Conservation (phyloP, 1,284 basidiomycete species). For the Inonotus obliquus region DNA sequence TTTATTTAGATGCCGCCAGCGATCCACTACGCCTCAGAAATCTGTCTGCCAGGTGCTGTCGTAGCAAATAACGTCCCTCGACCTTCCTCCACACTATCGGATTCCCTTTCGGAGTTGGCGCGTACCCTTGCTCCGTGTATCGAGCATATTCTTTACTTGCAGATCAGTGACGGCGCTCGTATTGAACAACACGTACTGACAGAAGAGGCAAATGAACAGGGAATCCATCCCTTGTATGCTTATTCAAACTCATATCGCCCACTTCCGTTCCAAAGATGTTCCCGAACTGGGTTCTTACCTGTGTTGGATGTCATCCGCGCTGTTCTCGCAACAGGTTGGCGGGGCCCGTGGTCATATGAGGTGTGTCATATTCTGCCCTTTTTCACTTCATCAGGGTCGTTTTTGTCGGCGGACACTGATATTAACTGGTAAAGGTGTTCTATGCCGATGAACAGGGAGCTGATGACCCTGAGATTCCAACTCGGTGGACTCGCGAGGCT, state of each 20-base stretch:
- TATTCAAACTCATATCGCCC: slow-evolving; percentile 30
- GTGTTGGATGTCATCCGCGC: slow-evolving; percentile 29
- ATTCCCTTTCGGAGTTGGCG: slow-evolving; percentile 22
- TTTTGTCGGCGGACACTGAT: neutral
- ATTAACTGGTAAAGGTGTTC: slow-evolving; percentile 23
- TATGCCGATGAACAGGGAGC: slow-evolving; percentile 26
- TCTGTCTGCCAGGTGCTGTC: slow-evolving; percentile 16
- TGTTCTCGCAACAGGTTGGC: slow-evolving; percentile 28
- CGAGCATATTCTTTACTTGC: slow-evolving; percentile 30
- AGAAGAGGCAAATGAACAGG: slow-evolving; percentile 24
- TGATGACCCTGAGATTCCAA: slow-evolving; percentile 24
- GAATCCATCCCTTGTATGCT: slow-evolving; percentile 27
- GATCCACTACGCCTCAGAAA: slow-evolving; percentile 22
- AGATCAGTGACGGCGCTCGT: slow-evolving; percentile 29
- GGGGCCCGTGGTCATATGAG: slow-evolving; percentile 31
- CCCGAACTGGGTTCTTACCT: slow-evolving; percentile 26
- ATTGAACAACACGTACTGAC: slow-evolving; percentile 20
- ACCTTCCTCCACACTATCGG: slow-evolving; percentile 1
- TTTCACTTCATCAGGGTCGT: neutral
- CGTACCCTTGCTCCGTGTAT: slow-evolving; percentile 20
- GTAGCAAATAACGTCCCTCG: slow-evolving; percentile 21
- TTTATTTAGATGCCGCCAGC: slow-evolving; percentile 22
- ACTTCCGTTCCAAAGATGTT: slow-evolving; percentile 23
- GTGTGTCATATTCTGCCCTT: slow-evolving; percentile 11
- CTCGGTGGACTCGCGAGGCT: slow-evolving; percentile 26